A percentile compares a stretch with the other conserved stretches of the same genome.
phyloP scores from a whole-genome alignment of 208 protist genomes.

The Naegleria fowleri region DNA sequence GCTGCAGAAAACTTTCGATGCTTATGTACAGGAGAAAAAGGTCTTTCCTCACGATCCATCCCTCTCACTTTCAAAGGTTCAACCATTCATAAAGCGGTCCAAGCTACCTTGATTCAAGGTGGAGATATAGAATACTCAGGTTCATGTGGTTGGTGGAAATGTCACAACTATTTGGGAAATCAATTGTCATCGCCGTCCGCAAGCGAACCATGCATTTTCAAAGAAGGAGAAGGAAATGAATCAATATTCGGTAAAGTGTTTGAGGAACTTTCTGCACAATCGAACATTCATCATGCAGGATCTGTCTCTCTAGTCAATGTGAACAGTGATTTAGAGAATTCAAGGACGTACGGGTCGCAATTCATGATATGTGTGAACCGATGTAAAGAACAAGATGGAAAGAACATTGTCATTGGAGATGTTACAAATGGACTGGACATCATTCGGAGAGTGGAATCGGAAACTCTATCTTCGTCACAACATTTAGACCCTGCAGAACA shows the following conservation, averaged over 20 bases:
- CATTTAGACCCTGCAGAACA: background rate
- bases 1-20: constrained; percentile 55
- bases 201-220: background rate
- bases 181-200: constrained; percentile 27
- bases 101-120: background rate
- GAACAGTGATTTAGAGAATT: constrained; percentile 68
- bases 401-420: background rate
- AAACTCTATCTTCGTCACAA: background rate
- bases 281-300: constrained; percentile 45
- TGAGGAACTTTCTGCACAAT: background rate
- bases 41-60: background rate
- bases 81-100: background rate
- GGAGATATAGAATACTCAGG: background rate
- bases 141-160: background rate
- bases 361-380: background rate
- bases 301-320: constrained; percentile 57
- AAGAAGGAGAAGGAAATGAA: background rate
- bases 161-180: constrained; percentile 41
- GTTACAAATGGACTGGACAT: background rate
- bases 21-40: constrained; percentile 48
- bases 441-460: background rate
- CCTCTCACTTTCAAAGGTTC: background rate
- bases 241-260: background rate
- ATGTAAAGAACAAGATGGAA: background rate
- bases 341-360: background rate